Evolutionary conservation across 78 protist genomes (phyloP).

Genomic region (Dictyostelium firmibasis): DNA sequence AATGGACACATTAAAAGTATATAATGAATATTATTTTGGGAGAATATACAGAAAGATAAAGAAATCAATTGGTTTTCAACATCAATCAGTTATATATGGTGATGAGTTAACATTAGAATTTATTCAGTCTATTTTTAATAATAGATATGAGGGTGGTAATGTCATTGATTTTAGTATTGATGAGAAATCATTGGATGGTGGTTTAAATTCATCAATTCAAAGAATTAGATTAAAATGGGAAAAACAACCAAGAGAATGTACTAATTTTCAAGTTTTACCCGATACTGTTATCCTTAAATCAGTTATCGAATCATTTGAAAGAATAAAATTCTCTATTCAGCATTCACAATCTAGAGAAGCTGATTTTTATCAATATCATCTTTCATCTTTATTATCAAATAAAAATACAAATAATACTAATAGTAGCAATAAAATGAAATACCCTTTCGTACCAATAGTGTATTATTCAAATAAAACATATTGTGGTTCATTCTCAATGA

Average conservation of each 20-base stretch:
- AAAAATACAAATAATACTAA: not conserved
- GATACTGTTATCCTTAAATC: not conserved
- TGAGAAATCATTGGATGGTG: not conserved
- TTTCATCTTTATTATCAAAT: not conserved
- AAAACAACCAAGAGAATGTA: not conserved
- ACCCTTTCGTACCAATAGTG: not conserved
- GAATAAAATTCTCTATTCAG: not conserved
- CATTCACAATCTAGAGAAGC: not conserved
- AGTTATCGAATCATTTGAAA: not conserved
- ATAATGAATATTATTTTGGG: not conserved
- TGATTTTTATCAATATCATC: not conserved
- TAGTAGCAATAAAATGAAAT: not conserved
- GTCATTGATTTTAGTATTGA: not conserved
- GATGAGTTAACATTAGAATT: not conserved
- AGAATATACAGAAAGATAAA: not conserved
- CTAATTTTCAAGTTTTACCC: not conserved
- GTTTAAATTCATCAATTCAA: not conserved
- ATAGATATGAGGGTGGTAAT: not conserved
- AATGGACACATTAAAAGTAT: not conserved
- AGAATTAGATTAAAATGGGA: conserved; percentile 1
- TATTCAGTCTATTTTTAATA: not conserved
- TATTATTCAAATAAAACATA: not conserved
- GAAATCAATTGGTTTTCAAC: not conserved
- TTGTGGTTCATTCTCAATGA: not conserved
- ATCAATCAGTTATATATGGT: not conserved